Base-by-base conservation (phyloP, 2,329 filamentous ascomycete genomes). In the Calonectria crousiana region DNA sequence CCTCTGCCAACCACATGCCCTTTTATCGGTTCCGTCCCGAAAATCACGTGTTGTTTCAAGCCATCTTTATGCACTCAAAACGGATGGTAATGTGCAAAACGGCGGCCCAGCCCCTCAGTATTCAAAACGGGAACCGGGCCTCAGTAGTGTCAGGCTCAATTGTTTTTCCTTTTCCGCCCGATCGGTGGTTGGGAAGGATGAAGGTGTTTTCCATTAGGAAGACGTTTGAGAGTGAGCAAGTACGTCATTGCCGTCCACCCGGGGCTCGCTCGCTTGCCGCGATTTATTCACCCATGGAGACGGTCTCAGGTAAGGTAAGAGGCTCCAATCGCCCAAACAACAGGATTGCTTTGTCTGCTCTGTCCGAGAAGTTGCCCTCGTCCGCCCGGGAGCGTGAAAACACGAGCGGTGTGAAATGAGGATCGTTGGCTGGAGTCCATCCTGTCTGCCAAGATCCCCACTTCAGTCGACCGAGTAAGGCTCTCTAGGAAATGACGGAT, bases 251-350 rank as follows among this genome's bases (percentile, higher is more conserved):
- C 20, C 41, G 8, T 26, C 56, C 56, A 23, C 34, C n/a, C 32
- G 38, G 23, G 34, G 56, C 56, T 65, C 38, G 26, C 41, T 49
- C 60, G 60, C 60, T 49, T 49, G 60, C 41, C 60, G 60, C 60
- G 60, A 65, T 34, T 65, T 9, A 65, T 44, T 47, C 41, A 34
- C 28, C 30, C 60, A 28, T 34, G 28, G 38, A 20, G n/a, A 47
- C 60, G n/a, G 60, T 65, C 38, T 65, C 60, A 65, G n/a, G 41
- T 65, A 65, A 65, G 60, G 60, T 49, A 41, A 49, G 60, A 28
- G 26, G 8, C 26, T 6, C 28, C 28, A 34, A 30, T 34, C 11
- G 28, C 38, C 41, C 41, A 47, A 49, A 49, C 41, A 49, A 49
- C 41, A 26, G 60, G 28, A 65, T 49, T 49, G 60, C 38, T 30